phyloP scores from a whole-genome alignment of 495 filamentous ascomycete species.

The Lophiostoma macrostomum region DNA sequence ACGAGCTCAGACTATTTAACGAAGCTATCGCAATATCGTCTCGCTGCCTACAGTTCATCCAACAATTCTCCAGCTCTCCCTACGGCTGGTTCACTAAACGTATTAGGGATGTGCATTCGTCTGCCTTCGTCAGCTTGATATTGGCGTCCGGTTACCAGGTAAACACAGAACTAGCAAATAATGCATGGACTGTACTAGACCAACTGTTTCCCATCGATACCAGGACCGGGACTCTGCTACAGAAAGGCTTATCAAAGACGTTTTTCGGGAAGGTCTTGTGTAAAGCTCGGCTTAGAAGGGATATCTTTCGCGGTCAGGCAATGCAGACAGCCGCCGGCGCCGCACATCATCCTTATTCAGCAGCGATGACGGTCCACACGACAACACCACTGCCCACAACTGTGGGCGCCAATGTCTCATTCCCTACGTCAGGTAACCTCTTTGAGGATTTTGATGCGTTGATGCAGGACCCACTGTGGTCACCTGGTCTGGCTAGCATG shows the following conservation, averaged over 20 bases:
- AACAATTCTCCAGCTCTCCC: constrained; percentile 13
- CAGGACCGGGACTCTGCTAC: not conserved
- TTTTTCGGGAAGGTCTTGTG: constrained; percentile 1
- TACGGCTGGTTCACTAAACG: constrained; percentile 25
- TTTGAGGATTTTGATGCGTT: constrained; percentile 25
- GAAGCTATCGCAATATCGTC: constrained; percentile 13
- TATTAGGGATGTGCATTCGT: constrained; percentile 16
- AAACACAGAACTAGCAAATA: not conserved
- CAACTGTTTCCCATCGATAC: constrained; percentile 19
- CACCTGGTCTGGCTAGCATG: not conserved
- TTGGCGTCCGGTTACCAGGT: constrained; percentile 4
- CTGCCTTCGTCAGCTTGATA: constrained; percentile 10
- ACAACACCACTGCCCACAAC: not conserved
- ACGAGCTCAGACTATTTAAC: constrained; percentile 8
- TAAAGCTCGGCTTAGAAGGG: constrained; percentile 1
- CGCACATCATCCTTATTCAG: not conserved
- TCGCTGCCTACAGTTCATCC: constrained; percentile 1
- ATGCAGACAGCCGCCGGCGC: constrained; percentile 2
- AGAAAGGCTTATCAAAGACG: not conserved
- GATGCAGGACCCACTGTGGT: constrained; percentile 23
- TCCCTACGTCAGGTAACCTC: constrained; percentile 18
- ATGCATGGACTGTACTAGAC: constrained; percentile 14
- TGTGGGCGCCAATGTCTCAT: not conserved
- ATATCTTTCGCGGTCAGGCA: constrained; percentile 5
- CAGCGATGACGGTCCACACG: not conserved